phyloP scores from a whole-genome alignment of 2,329 filamentous ascomycete genomes.

The Cladosporium colombiae region DNA sequence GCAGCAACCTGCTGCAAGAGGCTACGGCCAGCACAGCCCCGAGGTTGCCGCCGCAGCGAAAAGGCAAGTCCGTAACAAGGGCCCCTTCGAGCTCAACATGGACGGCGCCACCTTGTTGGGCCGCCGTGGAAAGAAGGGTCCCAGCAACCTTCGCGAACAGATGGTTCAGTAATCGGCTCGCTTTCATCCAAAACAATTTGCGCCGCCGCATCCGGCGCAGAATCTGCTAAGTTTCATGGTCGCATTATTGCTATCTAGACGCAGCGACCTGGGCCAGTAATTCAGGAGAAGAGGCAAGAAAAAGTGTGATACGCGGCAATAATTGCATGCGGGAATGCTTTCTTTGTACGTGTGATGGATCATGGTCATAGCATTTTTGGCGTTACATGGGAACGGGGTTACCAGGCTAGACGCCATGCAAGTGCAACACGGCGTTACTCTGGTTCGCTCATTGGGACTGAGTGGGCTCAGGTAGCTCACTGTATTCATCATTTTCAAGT shows the following conservation, averaged over 20 bases:
- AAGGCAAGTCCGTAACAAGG: slow-evolving; percentile 75
- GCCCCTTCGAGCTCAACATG: slow-evolving; percentile 86
- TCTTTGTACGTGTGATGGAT: slow-evolving; percentile 1
- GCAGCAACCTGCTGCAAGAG: slow-evolving; percentile 55
- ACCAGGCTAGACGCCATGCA: slow-evolving; percentile 14
- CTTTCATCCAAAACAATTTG: no score
- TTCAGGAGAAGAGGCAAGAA: not conserved
- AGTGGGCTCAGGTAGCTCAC: slow-evolving; percentile 17
- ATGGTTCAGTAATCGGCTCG: slow-evolving; percentile 24
- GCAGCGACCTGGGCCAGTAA: not conserved
- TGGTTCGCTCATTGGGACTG: not conserved
- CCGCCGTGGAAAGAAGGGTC: slow-evolving; percentile 58
- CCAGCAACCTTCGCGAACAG: slow-evolving; percentile 47
- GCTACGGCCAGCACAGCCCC: slow-evolving; percentile 87
- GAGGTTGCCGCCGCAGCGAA: slow-evolving; percentile 80
- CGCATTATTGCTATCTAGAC: not conserved
- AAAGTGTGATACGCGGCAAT: not conserved
- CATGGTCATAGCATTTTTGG: slow-evolving; percentile 14
- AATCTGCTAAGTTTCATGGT: not conserved
- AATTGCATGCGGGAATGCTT: not conserved
- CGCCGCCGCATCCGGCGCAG: not conserved
- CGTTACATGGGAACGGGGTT: slow-evolving; percentile 2
- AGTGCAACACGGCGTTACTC: slow-evolving; percentile 3
- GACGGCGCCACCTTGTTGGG: slow-evolving; percentile 89
- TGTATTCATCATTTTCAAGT: not conserved